phyloP scores from a whole-genome alignment of 2,329 filamentous ascomycete species.

The Coniosporium tulheliwenetii region DNA sequence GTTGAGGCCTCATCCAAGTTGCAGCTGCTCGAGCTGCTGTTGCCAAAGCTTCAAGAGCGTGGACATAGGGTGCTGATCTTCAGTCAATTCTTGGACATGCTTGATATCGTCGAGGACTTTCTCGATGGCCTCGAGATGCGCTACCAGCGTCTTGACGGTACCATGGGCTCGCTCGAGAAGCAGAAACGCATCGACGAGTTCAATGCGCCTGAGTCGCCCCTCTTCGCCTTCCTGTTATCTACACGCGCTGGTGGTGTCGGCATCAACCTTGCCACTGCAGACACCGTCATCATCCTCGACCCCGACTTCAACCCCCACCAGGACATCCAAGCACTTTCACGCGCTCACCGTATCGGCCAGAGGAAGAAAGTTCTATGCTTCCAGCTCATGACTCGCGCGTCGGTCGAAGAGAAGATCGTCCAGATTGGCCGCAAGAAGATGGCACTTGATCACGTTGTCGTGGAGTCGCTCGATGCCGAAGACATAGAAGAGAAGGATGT shows the following conservation, averaged over 20 bases:
- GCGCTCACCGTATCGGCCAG: slow-evolving; percentile 92
- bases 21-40: slow-evolving; percentile 64
- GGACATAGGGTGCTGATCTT: slow-evolving; percentile 90
- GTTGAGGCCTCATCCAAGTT: slow-evolving; percentile 88
- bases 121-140: slow-evolving; percentile 56
- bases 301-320: slow-evolving; percentile 97
- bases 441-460: slow-evolving; percentile 85
- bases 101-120: slow-evolving; percentile 86
- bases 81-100: slow-evolving; percentile 81
- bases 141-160: slow-evolving; percentile 77
- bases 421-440: slow-evolving; percentile 93
- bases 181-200: slow-evolving; percentile 89
- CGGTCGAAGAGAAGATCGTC: slow-evolving; percentile 89
- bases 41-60: slow-evolving; percentile 71
- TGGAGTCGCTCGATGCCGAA: slow-evolving; percentile 80
- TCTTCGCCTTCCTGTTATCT: slow-evolving; percentile 86
- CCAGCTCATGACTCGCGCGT: slow-evolving; percentile 78
- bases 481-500: slow-evolving; percentile 66
- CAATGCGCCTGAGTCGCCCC: slow-evolving; percentile 65
- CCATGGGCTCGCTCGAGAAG: slow-evolving; percentile 65
- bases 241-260: slow-evolving; percentile 92
- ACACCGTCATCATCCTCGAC: slow-evolving; percentile 95
- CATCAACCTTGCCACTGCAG: slow-evolving; percentile 91
- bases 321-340: slow-evolving; percentile 86
- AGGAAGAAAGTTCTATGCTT: slow-evolving; percentile 93